Evolutionary conservation across 1,284 basidiomycete genomes (phyloP), one percentile per base, ranked within the genome.

Genomic region (Chiua sp.): DNA sequence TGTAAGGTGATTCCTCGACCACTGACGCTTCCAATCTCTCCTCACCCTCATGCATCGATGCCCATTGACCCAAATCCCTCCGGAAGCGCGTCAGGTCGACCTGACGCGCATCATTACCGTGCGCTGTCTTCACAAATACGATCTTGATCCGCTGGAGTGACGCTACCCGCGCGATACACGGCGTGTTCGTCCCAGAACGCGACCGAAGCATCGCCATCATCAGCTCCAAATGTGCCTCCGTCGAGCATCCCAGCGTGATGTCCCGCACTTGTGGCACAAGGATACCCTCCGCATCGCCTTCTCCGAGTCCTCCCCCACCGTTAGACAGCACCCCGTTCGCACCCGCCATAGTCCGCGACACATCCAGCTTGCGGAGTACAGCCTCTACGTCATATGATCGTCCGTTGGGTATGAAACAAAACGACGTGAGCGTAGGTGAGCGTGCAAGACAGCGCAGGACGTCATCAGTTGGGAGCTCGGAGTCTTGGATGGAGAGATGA

Each of bases 371-470:
- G 16, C 28, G 32, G 30, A 71, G 57, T 44, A 68, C 15, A n/a
- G 57, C 56, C 26, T 39, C 4, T 5, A 65, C 60, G 20, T 65
- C 39, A 11, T 71, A 67, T 18, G 65, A 68, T 23, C 57, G 55
- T 16, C 67, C 65, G 7, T n/a, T 62, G n/a, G 65, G 67, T 42
- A 71, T 62, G 51, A 69, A 67, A 42, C 56, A 54, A 23, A 71
- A 42, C n/a, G 60, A 62, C 15, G 15, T 49, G 53, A 67, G 64
- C 26, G 39, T 42, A 39, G 26, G 58, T 13, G 68, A 60, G 37
- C 50, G 44, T 18, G 51, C 53, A 20, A 69, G 65, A 53, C 68
- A 72, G 6, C 59, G 70, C 33, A 69, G 3, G 16, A 72, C 47
- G n/a, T 71, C 68, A 7, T 60, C 46, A 39, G 59, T 67, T 26